Conservation (phyloP, 805 yeast species). For the Barnettozyma pratensis region DNA sequence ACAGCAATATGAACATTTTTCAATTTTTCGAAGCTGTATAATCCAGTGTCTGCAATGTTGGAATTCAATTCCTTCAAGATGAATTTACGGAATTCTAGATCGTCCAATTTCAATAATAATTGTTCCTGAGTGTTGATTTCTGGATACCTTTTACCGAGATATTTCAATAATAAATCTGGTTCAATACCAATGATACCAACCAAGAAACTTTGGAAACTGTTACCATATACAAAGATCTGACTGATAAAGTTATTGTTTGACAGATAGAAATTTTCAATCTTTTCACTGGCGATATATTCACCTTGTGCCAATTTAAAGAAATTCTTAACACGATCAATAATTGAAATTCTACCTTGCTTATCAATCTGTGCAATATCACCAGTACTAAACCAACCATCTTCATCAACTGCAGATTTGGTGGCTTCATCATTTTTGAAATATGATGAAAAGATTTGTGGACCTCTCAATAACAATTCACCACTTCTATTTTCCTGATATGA, state of each 20-base stretch:
- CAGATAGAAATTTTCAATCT: constrained; percentile 59
- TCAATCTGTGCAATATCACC: constrained; percentile 61
- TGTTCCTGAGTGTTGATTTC: constrained; percentile 21
- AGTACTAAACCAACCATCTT: constrained; percentile 60
- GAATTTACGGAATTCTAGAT: constrained; percentile 31
- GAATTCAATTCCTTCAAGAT: constrained; percentile 35
- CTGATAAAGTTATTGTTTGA: constrained; percentile 33
- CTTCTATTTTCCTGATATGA: constrained; percentile 36
- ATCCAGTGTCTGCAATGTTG: constrained; percentile 28
- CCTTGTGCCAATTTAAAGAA: constrained; percentile 67
- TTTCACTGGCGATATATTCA: constrained; percentile 72
- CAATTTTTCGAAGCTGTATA: constrained; percentile 48
- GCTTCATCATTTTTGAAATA: constrained; percentile 55
- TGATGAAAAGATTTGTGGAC: constrained; percentile 54
- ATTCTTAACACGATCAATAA: constrained; percentile 74
- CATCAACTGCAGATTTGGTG: constrained; percentile 46
- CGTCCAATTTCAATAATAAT: constrained; percentile 19
- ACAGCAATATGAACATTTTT: constrained; percentile 40
- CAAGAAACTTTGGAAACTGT: constrained; percentile 45
- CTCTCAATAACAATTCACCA: constrained; percentile 61
- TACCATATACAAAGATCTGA: constrained; percentile 54
- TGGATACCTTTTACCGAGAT: constrained; percentile 10
- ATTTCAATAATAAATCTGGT: constrained; percentile 29
- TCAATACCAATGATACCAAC: constrained; percentile 64
- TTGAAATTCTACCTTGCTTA: constrained; percentile 46